A percentile compares a stretch with the other conserved stretches of the same genome.
Evolutionary conservation across 768 basidiomycete species (phyloP).

Genomic region (Lentinula boryana): DNA sequence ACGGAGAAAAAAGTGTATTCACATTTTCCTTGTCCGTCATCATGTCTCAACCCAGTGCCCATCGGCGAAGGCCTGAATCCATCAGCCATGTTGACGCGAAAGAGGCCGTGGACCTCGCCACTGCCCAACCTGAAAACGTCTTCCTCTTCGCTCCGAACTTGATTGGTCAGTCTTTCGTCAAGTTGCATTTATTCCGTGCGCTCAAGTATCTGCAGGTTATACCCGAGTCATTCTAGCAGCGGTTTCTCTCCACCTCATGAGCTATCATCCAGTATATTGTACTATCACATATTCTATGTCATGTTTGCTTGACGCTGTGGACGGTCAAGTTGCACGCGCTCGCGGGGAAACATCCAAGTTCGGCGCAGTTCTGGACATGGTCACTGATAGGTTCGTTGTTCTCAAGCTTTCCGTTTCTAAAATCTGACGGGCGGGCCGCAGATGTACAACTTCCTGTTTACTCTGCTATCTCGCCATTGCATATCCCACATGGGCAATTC

Average conservation of each 20-base stretch:
- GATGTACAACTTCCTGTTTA: slow-evolving; percentile 94
- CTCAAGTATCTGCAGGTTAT: slow-evolving; percentile 55
- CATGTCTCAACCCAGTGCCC: slow-evolving; percentile 22
- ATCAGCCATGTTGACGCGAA: slow-evolving; percentile 78
- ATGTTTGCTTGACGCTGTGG: slow-evolving; percentile 91
- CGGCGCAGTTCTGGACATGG: slow-evolving; percentile 98
- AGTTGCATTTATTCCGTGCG: slow-evolving; percentile 7
- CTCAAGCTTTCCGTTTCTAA: not conserved
- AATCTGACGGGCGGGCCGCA: slow-evolving; percentile 21
- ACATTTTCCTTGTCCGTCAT: slow-evolving; percentile 1
- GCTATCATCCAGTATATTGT: slow-evolving; percentile 88
- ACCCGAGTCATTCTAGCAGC: slow-evolving; percentile 87
- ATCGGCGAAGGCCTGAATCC: slow-evolving; percentile 44
- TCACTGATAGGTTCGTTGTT: slow-evolving; percentile 84
- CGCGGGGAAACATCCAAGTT: slow-evolving; percentile 93
- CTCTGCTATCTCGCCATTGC: slow-evolving; percentile 89
- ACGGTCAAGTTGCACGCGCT: slow-evolving; percentile 86
- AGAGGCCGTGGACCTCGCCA: slow-evolving; percentile 81
- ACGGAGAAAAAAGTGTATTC: not conserved
- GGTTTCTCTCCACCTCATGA: slow-evolving; percentile 88
- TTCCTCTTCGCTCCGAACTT: slow-evolving; percentile 97
- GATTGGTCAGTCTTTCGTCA: slow-evolving; percentile 58
- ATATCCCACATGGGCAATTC: slow-evolving; percentile 78
- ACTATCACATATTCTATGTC: slow-evolving; percentile 87
- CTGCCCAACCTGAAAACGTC: slow-evolving; percentile 90